phyloP scores from a whole-genome alignment of 345 rosid species.

The Camelina sativa region DNA sequence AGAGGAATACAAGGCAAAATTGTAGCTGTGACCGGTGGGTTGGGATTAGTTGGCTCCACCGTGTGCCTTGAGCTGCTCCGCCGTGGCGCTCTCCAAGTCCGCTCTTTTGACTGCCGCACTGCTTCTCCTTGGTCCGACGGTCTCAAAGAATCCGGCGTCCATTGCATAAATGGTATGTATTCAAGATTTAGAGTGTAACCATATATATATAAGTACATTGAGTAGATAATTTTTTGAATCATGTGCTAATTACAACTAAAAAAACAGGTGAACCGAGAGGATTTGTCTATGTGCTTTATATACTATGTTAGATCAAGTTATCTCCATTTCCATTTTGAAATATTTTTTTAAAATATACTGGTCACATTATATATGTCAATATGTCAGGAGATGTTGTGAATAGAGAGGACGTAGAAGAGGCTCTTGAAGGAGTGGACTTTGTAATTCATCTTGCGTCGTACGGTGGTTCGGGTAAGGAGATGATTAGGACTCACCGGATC shows the following conservation, averaged over 20 bases:
- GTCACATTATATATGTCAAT: background rate
- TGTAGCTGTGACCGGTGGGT: slow-evolving; percentile 75
- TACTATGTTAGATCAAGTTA: background rate
- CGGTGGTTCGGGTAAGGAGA: slow-evolving; percentile 86
- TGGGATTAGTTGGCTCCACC: slow-evolving; percentile 74
- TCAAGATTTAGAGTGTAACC: background rate
- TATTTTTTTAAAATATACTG: background rate
- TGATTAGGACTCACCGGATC: slow-evolving; percentile 68
- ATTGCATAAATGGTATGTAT: slow-evolving; percentile 67
- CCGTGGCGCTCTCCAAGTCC: slow-evolving; percentile 78
- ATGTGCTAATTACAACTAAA: background rate
- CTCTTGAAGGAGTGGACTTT: slow-evolving; percentile 64
- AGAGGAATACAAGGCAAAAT: slow-evolving; percentile 71
- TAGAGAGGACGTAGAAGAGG: slow-evolving; percentile 61
- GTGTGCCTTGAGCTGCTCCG: slow-evolving; percentile 75
- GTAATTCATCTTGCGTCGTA: slow-evolving; percentile 84
- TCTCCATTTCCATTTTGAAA: background rate
- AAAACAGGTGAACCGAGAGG: background rate
- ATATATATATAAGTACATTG: background rate
- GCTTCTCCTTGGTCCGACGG: slow-evolving; percentile 64
- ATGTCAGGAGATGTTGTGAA: slow-evolving; percentile 58
- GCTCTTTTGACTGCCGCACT: slow-evolving; percentile 64
- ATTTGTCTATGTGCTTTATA: background rate
- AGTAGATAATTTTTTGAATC: background rate
- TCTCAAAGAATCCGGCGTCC: slow-evolving; percentile 58